Base-by-base conservation (phyloP, 768 basidiomycete species). In the Boletus rex-veris region DNA sequence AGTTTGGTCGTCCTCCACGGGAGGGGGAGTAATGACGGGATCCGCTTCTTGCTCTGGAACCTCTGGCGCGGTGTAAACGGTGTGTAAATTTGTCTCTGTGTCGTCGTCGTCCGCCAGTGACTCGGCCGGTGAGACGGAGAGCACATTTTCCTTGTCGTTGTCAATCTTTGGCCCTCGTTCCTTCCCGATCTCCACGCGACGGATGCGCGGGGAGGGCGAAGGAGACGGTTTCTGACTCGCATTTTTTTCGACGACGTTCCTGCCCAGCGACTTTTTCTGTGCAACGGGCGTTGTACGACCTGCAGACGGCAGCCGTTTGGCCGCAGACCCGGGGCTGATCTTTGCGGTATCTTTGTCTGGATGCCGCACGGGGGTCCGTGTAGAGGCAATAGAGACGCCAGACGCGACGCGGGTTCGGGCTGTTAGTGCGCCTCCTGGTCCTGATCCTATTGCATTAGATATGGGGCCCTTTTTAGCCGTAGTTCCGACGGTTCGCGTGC, bases 121-220 rank as follows among this genome's bases (percentile, higher is more conserved):
- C 7, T 61, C 80, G 75, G 21, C 70, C 67, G 21, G 71, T 15
- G 48, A 43, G 16, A 54, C 35, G 0, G 45, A 46, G 4, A 49
- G 65, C 2, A 52, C 52, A 14, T 55, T 67, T 33, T 62, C 58
- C 46, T 68, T 59, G 31, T 57, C 46, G 2, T 42, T 48, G 18
- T 57, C 54, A 0, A 9, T 73, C 42, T 77, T 79, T 24, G 74
- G 60, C 21, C 73, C 75, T 51, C 78, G 81, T 18, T 48, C 64
- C 52, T 46, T 64, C 19, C 43, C 68, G 0, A 58, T 54, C n/a
- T 62, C 65, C 14, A 47, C 21, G n/a, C 57, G 58, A 45, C 52
- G 52, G 6, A 52, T 49, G n/a, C 55, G 63, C 4, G 63, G 60
- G 8, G 65, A 60, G 6, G 60, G 63, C 0, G 15, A 8, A 2